Percentiles rank a stretch among this genome's conserved stretches.
Conservation (phyloP, 2,329 filamentous ascomycete species). For the Penicillium sp. region DNA sequence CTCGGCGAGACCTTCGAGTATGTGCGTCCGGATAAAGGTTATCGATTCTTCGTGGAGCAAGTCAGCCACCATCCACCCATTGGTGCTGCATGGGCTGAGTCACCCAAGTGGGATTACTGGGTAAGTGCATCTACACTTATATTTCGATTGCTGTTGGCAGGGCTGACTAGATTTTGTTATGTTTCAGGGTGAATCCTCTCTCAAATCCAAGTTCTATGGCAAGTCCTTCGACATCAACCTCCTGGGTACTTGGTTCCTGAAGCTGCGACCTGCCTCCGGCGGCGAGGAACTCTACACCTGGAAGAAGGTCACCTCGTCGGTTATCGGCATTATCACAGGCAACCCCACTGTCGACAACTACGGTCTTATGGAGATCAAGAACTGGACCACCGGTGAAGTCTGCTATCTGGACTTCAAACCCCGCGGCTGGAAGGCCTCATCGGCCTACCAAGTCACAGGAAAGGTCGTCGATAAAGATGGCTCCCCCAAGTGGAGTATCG, state of each 20-base stretch:
- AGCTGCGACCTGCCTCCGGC: conserved; percentile 69
- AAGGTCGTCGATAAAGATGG: conserved; percentile 77
- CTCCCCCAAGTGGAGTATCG: conserved; percentile 81
- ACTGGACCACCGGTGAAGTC: conserved; percentile 92
- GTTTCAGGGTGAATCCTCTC: conserved; percentile 86
- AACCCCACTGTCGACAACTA: conserved; percentile 98
- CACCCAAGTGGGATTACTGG: conserved; percentile 91
- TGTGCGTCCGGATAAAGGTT: conserved; percentile 89
- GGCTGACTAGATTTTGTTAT: conserved; percentile 18
- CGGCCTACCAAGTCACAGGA: conserved; percentile 81
- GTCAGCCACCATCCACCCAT: conserved; percentile 96
- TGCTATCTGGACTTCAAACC: conserved; percentile 89
- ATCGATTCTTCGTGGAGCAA: conserved; percentile 97
- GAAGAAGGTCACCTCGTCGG: conserved; percentile 97
- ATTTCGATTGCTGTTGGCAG: neutral
- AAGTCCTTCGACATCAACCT: conserved; percentile 97
- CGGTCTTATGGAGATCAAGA: conserved; percentile 93
- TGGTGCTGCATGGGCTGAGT: conserved; percentile 88
- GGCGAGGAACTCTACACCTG: conserved; percentile 90
- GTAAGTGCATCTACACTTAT: conserved; percentile 36
- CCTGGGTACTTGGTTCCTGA: conserved; percentile 94
- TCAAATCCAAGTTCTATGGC: conserved; percentile 95
- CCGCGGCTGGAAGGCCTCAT: conserved; percentile 91
- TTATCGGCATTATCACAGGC: conserved; percentile 97
- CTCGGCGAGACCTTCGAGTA: conserved; percentile 97